Conservation (phyloP, 2,329 filamentous ascomycete species). For the Cercospora sp. region DNA sequence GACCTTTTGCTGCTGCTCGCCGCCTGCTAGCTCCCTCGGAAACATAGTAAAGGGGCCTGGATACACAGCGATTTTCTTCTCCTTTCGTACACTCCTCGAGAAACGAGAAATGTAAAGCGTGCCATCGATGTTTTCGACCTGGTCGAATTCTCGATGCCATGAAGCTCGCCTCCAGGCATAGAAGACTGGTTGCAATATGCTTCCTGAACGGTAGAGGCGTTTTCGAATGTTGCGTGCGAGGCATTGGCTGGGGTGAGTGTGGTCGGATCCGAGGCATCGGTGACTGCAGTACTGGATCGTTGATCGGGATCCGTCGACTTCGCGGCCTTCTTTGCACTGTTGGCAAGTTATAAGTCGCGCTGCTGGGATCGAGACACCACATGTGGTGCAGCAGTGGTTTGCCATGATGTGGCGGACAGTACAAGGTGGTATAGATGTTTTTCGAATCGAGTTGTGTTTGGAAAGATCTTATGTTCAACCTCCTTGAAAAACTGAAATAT, state of each 20-base stretch:
- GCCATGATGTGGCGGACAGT: neutral
- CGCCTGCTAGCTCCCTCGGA: neutral
- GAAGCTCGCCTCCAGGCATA: neutral
- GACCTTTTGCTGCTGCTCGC: neutral
- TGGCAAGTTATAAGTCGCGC: neutral
- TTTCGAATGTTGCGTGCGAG: slow-evolving; percentile 3
- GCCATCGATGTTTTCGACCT: neutral
- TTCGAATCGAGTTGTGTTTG: neutral
- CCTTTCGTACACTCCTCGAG: neutral
- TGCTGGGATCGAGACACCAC: neutral
- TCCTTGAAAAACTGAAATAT: neutral
- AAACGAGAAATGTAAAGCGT: neutral
- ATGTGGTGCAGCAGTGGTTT: neutral
- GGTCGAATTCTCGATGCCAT: neutral
- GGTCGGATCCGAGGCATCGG: neutral
- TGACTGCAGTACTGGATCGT: neutral
- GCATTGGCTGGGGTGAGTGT: neutral
- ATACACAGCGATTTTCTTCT: neutral
- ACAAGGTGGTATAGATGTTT: neutral
- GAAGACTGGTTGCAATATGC: neutral
- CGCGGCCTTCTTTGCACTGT: neutral
- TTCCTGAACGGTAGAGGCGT: neutral
- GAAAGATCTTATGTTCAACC: neutral
- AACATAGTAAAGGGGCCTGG: neutral
- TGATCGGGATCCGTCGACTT: neutral